A percentile compares a stretch with the other conserved stretches of the same genome.
Conservation (phyloP, 768 basidiomycete genomes). For the Lenzites betulinus region DNA sequence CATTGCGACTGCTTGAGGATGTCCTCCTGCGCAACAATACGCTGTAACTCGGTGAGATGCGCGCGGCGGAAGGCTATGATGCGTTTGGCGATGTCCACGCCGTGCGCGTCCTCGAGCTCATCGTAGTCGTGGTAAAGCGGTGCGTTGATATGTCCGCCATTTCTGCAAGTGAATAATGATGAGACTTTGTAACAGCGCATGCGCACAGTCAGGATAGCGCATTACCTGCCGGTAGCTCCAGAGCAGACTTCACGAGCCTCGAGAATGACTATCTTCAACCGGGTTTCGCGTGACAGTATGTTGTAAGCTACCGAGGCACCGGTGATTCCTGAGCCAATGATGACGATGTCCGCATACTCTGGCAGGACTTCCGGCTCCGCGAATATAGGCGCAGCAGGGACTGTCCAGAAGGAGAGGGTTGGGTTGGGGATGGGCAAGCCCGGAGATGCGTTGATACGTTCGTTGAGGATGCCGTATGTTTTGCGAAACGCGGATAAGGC, state of each 20-base stretch:
- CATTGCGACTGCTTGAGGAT: constrained; percentile 56
- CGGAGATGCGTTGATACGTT: constrained; percentile 44
- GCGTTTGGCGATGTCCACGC: constrained; percentile 47
- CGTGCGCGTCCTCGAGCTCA: constrained; percentile 47
- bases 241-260: constrained; percentile 81
- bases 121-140: constrained; percentile 60
- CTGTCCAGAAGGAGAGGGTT: constrained; percentile 64
- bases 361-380: constrained; percentile 36
- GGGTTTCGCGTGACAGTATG: constrained; percentile 42
- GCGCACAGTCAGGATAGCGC: neutral
- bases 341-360: constrained; percentile 61
- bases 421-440: constrained; percentile 59
- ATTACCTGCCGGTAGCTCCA: constrained; percentile 71
- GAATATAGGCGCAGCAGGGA: constrained; percentile 52
- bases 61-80: constrained; percentile 63
- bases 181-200: neutral
- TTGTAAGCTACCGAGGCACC: constrained; percentile 62
- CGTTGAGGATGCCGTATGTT: constrained; percentile 31
- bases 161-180: constrained; percentile 40
- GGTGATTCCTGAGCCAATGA: constrained; percentile 80
- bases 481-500: constrained; percentile 22
- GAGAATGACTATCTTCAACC: constrained; percentile 63
- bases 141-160: constrained; percentile 71
- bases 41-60: constrained; percentile 52
- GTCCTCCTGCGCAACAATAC: constrained; percentile 54